Conservation (phyloP, 352 stramenopile species). For the Pythium brassicae region DNA sequence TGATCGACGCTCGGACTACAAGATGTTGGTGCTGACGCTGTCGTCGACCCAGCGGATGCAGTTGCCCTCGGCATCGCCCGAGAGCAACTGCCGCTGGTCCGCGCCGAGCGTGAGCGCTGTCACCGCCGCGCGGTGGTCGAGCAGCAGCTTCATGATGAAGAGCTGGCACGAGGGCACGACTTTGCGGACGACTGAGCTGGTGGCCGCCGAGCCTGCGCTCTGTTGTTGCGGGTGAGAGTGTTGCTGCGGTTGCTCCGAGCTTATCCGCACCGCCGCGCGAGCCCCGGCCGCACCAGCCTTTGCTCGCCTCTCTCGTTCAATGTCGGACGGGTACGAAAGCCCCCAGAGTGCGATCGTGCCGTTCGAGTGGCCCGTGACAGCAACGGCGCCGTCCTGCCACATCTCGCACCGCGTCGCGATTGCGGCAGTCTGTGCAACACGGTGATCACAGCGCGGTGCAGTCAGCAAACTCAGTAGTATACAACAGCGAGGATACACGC, state of each 20-base stretch:
- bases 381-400: constrained; percentile 69
- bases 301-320: constrained; percentile 23
- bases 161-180: constrained; percentile 63
- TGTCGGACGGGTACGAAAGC: constrained; percentile 52
- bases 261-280: constrained; percentile 10
- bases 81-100: constrained; percentile 69
- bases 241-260: constrained; percentile 9
- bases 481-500: neutral
- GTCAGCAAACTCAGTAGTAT: neutral
- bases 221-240: constrained; percentile 2
- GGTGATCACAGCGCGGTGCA: too few relatives aligned
- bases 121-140: constrained; percentile 59
- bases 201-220: neutral
- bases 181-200: constrained; percentile 16
- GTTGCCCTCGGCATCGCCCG: constrained; percentile 54
- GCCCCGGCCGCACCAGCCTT: neutral
- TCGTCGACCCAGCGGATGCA: constrained; percentile 84
- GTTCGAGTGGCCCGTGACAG: constrained; percentile 62
- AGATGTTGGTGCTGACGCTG: constrained; percentile 54
- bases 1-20: constrained; percentile 22
- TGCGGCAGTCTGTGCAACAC: constrained; percentile 33
- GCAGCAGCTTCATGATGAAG: constrained; percentile 68
- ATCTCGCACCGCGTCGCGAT: constrained; percentile 67
- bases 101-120: constrained; percentile 48
- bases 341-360: constrained; percentile 75